Base-by-base conservation (phyloP, 768 basidiomycete species). In the Candolleomyces aberdarensis region DNA sequence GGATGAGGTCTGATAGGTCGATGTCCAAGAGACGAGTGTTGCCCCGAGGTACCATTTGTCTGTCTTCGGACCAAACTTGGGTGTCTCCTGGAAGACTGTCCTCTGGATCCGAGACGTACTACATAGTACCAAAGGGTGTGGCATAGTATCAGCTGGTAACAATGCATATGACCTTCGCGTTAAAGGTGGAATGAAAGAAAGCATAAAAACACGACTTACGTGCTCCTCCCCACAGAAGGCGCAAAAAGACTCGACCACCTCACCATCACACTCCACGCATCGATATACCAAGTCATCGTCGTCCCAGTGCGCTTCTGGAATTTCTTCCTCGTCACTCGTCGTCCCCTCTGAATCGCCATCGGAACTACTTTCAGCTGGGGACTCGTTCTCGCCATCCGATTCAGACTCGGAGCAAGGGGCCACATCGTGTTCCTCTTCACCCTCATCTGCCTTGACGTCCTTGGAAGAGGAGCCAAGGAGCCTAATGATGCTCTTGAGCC, bases 211-310 rank as follows among this genome's bases (percentile, higher is more conserved):
- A 10, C 19, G 20, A 65, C 65, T 51, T 58, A 43, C 54, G 39
- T 60, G 65, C 52, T 69, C 64, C 47, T 59, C 61, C n/a, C 48
- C 40, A 50, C 75, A 77, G 26, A 5, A 22, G 2, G 60, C 41
- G 64, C 75, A 78, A 1, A 64, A 15, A 1, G 69, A 72, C 1
- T 72, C 70, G 19, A 69, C 64, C 3, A 76, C 68, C 59, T 77
- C 75, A 65, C 69, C 72, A 8, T 22, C 53, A 63, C 75, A 76
- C 9, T 67, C 64, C 1, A 54, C 56, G 61, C 74, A 75, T 13
- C 69, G 64, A 58, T 70, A 67, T 0, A 72, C 39, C 3, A 31
- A 4, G 48, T 72, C 70, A 0, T 32, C 7, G 0, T 55, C 44
- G 52, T 73, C 70, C 66, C 67, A 70, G 17, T 63, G 3, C 22